phyloP scores from a whole-genome alignment of 2,329 filamentous ascomycete species.

The Penicillium nordicum region DNA sequence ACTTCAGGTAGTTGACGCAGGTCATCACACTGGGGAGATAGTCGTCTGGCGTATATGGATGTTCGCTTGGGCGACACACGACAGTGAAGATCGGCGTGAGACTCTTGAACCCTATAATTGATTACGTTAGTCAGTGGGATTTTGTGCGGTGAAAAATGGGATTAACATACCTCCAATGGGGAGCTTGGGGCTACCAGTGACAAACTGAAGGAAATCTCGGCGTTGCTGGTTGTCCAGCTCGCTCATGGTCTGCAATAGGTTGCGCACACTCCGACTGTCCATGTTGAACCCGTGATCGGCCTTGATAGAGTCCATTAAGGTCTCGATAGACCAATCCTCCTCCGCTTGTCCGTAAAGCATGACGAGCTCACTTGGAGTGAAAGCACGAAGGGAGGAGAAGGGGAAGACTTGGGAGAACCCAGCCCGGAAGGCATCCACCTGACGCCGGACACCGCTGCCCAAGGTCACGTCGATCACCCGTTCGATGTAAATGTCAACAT shows the following conservation, averaged over 20 bases:
- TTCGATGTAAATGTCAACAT: conserved; percentile 84
- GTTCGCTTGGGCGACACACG: conserved; percentile 96
- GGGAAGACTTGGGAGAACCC: conserved; percentile 97
- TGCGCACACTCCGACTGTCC: conserved; percentile 93
- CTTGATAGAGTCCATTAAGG: conserved; percentile 96
- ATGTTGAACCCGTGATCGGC: conserved; percentile 98
- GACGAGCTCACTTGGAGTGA: conserved; percentile 91
- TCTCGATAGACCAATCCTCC: conserved; percentile 97
- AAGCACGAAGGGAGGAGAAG: conserved; percentile 85
- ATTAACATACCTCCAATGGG: conserved; percentile 81
- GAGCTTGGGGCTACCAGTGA: conserved; percentile 94
- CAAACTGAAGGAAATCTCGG: conserved; percentile 94
- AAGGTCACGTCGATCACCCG: conserved; percentile 89
- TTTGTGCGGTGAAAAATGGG: background rate
- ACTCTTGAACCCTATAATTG: conserved; percentile 77
- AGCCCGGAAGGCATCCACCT: conserved; percentile 83
- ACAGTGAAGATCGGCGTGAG: conserved; percentile 98
- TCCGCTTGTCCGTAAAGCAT: conserved; percentile 90
- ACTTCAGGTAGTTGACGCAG: conserved; percentile 97
- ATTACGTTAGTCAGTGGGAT: conserved; percentile 5
- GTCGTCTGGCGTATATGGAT: conserved; percentile 89
- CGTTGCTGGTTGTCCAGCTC: conserved; percentile 71
- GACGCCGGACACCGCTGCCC: conserved; percentile 78
- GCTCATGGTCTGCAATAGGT: conserved; percentile 91
- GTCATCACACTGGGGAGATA: conserved; percentile 99